A percentile compares a stretch with the other conserved stretches of the same genome.
Evolutionary conservation across 2,329 filamentous ascomycete species (phyloP).

Genomic region (Pestalotiopsis sp.): DNA sequence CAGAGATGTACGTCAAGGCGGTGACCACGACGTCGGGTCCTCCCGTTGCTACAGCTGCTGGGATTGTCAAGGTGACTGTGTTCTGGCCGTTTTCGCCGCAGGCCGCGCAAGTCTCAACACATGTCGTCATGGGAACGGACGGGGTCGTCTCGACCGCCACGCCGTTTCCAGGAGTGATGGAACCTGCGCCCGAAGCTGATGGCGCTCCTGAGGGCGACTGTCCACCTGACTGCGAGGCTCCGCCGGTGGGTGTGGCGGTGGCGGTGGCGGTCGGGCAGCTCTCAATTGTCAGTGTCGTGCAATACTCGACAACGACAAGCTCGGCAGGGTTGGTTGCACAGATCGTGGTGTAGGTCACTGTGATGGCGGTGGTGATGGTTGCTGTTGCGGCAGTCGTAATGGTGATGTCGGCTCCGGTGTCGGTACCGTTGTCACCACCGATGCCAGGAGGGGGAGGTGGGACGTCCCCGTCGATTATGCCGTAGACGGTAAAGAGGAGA

Average conservation of each 20-base stretch:
- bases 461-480: slow-evolving; percentile 29
- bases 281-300: slow-evolving; percentile 30
- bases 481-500: slow-evolving; percentile 45
- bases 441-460: slow-evolving; percentile 34
- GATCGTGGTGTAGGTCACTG: slow-evolving; percentile 33
- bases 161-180: background rate
- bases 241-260: background rate
- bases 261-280: slow-evolving; percentile 25
- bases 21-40: slow-evolving; percentile 16
- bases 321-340: slow-evolving; percentile 33
- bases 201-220: background rate
- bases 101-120: slow-evolving; percentile 27
- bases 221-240: background rate
- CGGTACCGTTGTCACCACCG: slow-evolving; percentile 26
- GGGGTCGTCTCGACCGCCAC: background rate
- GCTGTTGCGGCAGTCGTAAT: background rate
- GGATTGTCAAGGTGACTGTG: slow-evolving; percentile 34
- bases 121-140: slow-evolving; percentile 29
- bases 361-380: slow-evolving; percentile 24
- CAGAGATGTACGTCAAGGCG: slow-evolving; percentile 23
- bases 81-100: slow-evolving; percentile 32
- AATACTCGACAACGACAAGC: slow-evolving; percentile 32
- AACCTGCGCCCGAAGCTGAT: background rate
- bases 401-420: background rate
- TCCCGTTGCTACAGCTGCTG: slow-evolving; percentile 19